phyloP scores from a whole-genome alignment of 2,329 filamentous ascomycete genomes.

The Pseudohalonectria lignicola region DNA sequence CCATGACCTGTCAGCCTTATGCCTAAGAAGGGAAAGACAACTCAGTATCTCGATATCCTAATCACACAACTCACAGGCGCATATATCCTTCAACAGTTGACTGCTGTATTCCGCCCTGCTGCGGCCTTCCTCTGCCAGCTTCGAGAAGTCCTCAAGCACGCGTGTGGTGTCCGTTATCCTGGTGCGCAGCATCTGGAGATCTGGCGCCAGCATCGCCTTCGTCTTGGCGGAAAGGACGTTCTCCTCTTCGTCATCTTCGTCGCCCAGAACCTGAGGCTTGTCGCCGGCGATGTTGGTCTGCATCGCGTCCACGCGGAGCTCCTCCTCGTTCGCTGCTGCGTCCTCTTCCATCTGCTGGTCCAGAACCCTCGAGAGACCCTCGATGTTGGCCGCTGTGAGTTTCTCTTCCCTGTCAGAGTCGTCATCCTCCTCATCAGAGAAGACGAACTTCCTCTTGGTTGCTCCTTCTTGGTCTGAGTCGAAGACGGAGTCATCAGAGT shows the following conservation, averaged over 20 bases:
- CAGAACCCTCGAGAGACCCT: conserved; percentile 74
- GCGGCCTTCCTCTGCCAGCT: conserved; percentile 66
- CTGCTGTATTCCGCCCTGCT: conserved; percentile 81
- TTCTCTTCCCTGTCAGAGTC: conserved; percentile 81
- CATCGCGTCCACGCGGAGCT: conserved; percentile 73
- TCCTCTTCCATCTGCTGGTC: conserved; percentile 69
- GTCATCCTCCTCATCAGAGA: conserved; percentile 94
- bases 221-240: conserved; percentile 42
- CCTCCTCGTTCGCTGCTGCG: conserved; percentile 71
- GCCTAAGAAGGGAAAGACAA: no score
- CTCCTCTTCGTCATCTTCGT: conserved; percentile 47
- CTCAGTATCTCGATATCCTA: no score
- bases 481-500: conserved; percentile 49
- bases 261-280: conserved; percentile 53
- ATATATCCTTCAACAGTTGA: conserved; percentile 83
- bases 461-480: conserved; percentile 60
- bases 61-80: no score
- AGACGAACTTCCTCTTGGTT: conserved; percentile 55
- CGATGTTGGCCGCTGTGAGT: conserved; percentile 92
- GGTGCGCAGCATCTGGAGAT: conserved; percentile 78
- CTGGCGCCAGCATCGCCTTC: conserved; percentile 64
- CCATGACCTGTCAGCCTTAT: no score
- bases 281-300: conserved; percentile 90
- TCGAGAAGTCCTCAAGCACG: conserved; percentile 79
- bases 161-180: conserved; percentile 90